Base-by-base conservation (phyloP, 1,284 basidiomycete genomes). In the Irpex sp. region DNA sequence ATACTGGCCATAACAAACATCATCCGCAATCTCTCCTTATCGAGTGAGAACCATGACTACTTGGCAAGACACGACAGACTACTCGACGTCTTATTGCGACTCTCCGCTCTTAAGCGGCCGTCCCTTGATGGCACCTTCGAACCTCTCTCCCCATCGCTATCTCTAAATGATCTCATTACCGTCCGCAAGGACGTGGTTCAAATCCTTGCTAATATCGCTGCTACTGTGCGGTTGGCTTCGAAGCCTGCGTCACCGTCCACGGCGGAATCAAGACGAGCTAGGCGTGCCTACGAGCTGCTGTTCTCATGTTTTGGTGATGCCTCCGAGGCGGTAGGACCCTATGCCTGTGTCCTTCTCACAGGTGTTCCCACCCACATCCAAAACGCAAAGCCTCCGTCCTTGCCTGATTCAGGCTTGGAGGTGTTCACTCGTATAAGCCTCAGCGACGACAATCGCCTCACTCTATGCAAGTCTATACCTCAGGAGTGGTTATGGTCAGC, bases 1-100 rank as follows among this genome's bases (percentile, higher is more conserved):
- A 81, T 96, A 50, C 80, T 95, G 35, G 79, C 88, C 1, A 81
- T 92, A 50, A 74, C 90, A 56, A 95, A 93, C 71, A 88, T 98
- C 68, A 78, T 98, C 58, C 91, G 94, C 57, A 98, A 97, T 76
- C 82, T 97, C 66, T 87, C 93, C 5, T 79, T 86, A 60, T 79
- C 90, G 65, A 78, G 79, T 3, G 91, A 95, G 63, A 98, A 97
- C 70, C 77, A 82, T 62, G 77, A 78, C 35, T 87, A 84, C 70
- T 81, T 97, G 73, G 85, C 88, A 3, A 81, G 79, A 26, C 87
- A 92, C 63, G 81, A 84, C 4, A 80, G 87, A 55, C 74, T 93
- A 13, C 75, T 95, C 50, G 83, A 87, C 66, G 72, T 92, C 54
- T 71, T 96, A 43, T 79, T 93, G 31, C 86, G 89, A 5, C 67